Conservation (phyloP, 306 rosid species). For the Cicer cuneatum region DNA sequence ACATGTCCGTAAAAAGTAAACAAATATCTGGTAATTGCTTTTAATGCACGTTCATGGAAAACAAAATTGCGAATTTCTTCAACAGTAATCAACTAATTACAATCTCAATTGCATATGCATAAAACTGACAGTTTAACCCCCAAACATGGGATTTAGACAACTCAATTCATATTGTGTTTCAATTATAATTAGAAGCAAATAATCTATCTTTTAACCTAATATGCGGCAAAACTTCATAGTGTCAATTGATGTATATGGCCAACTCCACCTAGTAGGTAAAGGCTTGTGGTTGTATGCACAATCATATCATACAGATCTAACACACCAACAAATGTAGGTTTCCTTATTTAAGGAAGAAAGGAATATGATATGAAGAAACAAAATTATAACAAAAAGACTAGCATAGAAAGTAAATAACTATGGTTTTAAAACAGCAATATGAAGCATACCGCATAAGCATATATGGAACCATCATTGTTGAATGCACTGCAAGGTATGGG, state of each 20-base stretch:
- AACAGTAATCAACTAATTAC: constrained; percentile 8
- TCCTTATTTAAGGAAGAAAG: constrained; percentile 8
- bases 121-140: constrained; percentile 10
- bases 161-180: constrained; percentile 22
- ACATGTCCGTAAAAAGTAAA: constrained; percentile 20
- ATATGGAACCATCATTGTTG: constrained; percentile 89
- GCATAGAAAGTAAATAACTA: constrained; percentile 11
- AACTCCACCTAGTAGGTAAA: not conserved
- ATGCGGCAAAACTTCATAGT: not conserved
- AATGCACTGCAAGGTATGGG: constrained; percentile 91
- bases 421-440: constrained; percentile 5
- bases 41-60: constrained; percentile 2
- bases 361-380: constrained; percentile 19
- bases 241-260: not conserved
- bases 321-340: not conserved
- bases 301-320: constrained; percentile 26
- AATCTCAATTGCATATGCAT: constrained; percentile 1
- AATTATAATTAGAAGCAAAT: constrained; percentile 4
- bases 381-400: not conserved
- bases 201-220: not conserved
- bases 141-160: constrained; percentile 23
- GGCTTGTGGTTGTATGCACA: not conserved
- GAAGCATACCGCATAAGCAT: constrained; percentile 70
- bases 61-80: not conserved
- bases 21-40: not conserved